Percentiles rank a stretch among this genome's conserved stretches.
phyloP scores from a whole-genome alignment of 768 basidiomycete species.

The Aureoboletus auriporus region DNA sequence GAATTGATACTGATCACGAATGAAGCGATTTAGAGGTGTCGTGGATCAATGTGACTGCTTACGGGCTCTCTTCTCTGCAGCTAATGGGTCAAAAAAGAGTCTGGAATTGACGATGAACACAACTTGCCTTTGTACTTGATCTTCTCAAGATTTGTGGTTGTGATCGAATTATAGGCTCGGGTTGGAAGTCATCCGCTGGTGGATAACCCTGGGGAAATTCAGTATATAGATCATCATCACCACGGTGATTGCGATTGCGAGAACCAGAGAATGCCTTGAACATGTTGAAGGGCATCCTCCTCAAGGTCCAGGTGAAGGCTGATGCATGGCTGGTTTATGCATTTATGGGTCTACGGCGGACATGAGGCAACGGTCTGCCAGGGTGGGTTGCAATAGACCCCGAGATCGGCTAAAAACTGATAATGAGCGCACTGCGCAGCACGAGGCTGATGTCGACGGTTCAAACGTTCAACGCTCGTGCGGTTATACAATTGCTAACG shows the following conservation, averaged over 20 bases:
- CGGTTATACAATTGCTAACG: background rate
- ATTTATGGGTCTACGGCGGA: slow-evolving; percentile 24
- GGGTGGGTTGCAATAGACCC: background rate
- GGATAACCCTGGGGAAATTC: slow-evolving; percentile 30
- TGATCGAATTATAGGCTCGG: slow-evolving; percentile 16
- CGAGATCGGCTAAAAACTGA: background rate
- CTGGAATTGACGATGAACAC: background rate
- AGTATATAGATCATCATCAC: slow-evolving; percentile 20
- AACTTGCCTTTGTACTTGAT: slow-evolving; percentile 25
- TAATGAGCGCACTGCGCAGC: slow-evolving; percentile 3
- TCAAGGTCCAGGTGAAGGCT: slow-evolving; percentile 18
- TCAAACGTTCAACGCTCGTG: background rate
- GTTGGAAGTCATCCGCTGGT: slow-evolving; percentile 21
- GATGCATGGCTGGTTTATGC: slow-evolving; percentile 15
- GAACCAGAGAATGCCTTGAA: slow-evolving; percentile 33
- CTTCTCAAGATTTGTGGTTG: slow-evolving; percentile 25
- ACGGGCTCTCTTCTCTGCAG: slow-evolving; percentile 31
- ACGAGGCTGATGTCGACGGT: slow-evolving; percentile 2
- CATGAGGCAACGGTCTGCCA: slow-evolving; percentile 30
- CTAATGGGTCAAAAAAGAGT: slow-evolving; percentile 10
- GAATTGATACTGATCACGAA: slow-evolving; percentile 20
- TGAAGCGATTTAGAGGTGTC: slow-evolving; percentile 6
- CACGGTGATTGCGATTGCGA: slow-evolving; percentile 28
- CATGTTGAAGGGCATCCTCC: slow-evolving; percentile 36
- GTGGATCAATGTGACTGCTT: slow-evolving; percentile 9